A percentile compares a stretch with the other conserved stretches of the same genome.
phyloP scores from a whole-genome alignment of 2,329 filamentous ascomycete genomes.

The Alternaria arborescens region DNA sequence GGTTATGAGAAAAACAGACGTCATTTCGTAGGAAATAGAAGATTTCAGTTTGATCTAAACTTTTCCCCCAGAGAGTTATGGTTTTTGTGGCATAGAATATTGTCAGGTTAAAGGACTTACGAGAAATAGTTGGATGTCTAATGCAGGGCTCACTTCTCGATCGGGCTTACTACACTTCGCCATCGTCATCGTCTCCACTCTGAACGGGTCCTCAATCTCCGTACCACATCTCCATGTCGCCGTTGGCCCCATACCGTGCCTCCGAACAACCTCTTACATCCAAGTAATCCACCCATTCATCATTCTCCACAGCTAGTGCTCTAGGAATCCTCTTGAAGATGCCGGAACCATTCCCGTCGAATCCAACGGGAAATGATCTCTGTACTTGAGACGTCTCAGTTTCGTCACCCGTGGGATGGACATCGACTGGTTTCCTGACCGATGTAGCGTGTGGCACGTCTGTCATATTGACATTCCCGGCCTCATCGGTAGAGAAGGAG shows the following conservation, averaged over 20 bases:
- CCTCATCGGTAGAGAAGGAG: conserved; percentile 9
- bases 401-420: neutral
- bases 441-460: conserved; percentile 7
- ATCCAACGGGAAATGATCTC: conserved; percentile 16
- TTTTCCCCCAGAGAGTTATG: neutral
- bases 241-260: conserved; percentile 42
- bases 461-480: conserved; percentile 24
- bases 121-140: neutral
- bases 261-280: conserved; percentile 37
- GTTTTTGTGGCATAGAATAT: neutral
- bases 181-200: neutral
- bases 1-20: neutral
- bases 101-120: neutral
- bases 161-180: neutral
- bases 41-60: neutral
- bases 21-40: neutral
- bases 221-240: conserved; percentile 35
- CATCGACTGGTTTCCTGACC: neutral
- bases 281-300: conserved; percentile 37
- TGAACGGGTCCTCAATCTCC: conserved; percentile 4
- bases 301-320: conserved; percentile 41
- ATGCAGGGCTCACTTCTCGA: neutral
- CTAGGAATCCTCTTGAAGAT: conserved; percentile 25
- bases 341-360: conserved; percentile 33
- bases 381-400: conserved; percentile 7